These are phyloP conservation scores for Darksidea phi DNA, from an alignment of 495 filamentous ascomycete species.

Conservation along the genomic window DNA sequence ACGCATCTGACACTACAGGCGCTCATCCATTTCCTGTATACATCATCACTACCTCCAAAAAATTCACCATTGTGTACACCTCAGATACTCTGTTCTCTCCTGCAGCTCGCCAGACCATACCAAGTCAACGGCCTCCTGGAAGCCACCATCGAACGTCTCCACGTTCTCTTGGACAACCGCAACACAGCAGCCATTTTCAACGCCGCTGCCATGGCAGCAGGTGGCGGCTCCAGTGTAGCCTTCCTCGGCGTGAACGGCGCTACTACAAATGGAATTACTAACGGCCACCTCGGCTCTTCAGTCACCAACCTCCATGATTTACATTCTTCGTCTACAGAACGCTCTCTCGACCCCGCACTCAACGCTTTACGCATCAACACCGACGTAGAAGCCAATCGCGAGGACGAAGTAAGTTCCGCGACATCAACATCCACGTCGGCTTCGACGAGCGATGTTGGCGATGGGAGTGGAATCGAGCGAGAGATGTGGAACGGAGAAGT, in stretches of 20 bases:
- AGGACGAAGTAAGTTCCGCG: slow-evolving; percentile 30
- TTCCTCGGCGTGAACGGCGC: slow-evolving; percentile 34
- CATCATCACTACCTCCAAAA: slow-evolving; percentile 74
- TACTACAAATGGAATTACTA: slow-evolving; percentile 1
- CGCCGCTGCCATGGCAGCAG: slow-evolving; percentile 95
- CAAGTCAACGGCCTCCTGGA: slow-evolving; percentile 89
- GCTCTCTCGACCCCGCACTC: slow-evolving; percentile 30
- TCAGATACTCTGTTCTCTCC: slow-evolving; percentile 89
- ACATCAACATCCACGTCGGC: slow-evolving; percentile 30
- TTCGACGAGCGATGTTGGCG: slow-evolving; percentile 33
- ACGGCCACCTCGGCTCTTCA: slow-evolving; percentile 2
- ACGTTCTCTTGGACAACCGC: slow-evolving; percentile 82
- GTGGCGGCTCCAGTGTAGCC: slow-evolving; percentile 69
- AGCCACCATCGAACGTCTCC: slow-evolving; percentile 85
- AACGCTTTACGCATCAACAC: slow-evolving; percentile 42
- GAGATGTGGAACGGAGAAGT: slow-evolving; percentile 82
- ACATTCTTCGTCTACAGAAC: background rate
- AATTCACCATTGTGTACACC: slow-evolving; percentile 82
- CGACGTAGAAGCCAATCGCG: slow-evolving; percentile 31
- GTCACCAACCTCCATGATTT: background rate
- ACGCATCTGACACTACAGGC: slow-evolving; percentile 83
- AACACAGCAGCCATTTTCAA: slow-evolving; percentile 98
- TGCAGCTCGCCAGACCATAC: slow-evolving; percentile 92
- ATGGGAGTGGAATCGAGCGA: slow-evolving; percentile 32
- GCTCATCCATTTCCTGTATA: slow-evolving; percentile 89